Conservation (phyloP, 2,329 filamentous ascomycete species). For the Trichoderma sp. region DNA sequence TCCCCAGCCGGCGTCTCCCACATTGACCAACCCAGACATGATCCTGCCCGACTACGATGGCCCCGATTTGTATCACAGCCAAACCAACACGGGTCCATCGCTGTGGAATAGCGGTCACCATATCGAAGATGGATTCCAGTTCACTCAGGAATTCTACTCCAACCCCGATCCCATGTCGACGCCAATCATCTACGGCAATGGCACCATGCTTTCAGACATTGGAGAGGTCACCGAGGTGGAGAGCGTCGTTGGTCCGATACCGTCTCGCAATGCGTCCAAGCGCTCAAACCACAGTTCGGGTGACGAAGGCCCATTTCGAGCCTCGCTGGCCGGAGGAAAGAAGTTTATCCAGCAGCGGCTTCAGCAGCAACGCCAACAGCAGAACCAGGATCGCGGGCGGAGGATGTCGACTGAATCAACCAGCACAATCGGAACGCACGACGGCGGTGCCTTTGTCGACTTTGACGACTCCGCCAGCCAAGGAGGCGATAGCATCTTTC, state of each 20-base stretch:
- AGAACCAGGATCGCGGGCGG: slow-evolving; percentile 48
- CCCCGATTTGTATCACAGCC: slow-evolving; percentile 54
- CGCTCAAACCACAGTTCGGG: slow-evolving; percentile 37
- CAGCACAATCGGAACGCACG: slow-evolving; percentile 59
- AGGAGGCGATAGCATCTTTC: slow-evolving; percentile 63
- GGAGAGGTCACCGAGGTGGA: slow-evolving; percentile 58
- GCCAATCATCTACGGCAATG: slow-evolving; percentile 69
- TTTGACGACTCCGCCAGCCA: slow-evolving; percentile 64
- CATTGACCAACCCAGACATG: slow-evolving; percentile 91
- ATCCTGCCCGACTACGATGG: slow-evolving; percentile 77
- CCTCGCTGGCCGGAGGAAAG: slow-evolving; percentile 50
- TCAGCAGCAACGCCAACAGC: slow-evolving; percentile 48
- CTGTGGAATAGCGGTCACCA: slow-evolving; percentile 53
- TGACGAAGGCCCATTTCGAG: slow-evolving; percentile 40
- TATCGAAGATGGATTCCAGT: slow-evolving; percentile 43
- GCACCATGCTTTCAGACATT: slow-evolving; percentile 69
- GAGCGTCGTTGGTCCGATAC: slow-evolving; percentile 47
- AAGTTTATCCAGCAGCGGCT: slow-evolving; percentile 45
- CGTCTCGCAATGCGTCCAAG: slow-evolving; percentile 41
- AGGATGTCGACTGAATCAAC: slow-evolving; percentile 60
- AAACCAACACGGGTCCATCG: slow-evolving; percentile 52
- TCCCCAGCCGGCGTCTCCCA: slow-evolving; percentile 71
- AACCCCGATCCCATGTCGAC: slow-evolving; percentile 52
- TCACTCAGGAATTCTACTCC: slow-evolving; percentile 44
- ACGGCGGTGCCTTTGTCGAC: slow-evolving; percentile 55